Evolutionary conservation across 2,329 filamentous ascomycete species (phyloP), one percentile per base, ranked within the genome.

Genomic region (Fusarium anthophilum): DNA sequence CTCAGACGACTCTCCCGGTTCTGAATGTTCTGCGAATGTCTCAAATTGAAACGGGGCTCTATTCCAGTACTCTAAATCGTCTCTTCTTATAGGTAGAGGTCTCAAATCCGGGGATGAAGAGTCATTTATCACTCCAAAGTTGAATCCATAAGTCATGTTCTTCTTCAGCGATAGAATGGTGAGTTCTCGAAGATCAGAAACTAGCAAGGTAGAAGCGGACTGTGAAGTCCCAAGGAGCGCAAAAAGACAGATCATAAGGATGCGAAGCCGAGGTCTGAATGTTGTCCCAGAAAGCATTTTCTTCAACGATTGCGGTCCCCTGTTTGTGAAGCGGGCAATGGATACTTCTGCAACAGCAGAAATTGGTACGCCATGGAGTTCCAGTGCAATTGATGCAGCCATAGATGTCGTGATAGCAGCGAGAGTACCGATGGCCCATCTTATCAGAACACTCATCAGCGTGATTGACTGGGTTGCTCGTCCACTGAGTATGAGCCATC

Each of bases 161-260:
- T 41, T n/a, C 13, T 9, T n/a, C 0, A 41, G 4, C 20, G 39
- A 22, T 41, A n/a, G 18, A 20, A n/a, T 41, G 39, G 3, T n/a
- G 8, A 41, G 4, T 41, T n/a, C 13, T 41, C 6, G 13, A 15
- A 41, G 20, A 41, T 41, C 39, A 6, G 39, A 14, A 6, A 41
- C 20, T 8, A 41, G 39, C 6, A 22, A 12, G 2, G 39, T 41
- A 9, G 39, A 41, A n/a, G 39, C 1, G 11, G n/a, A 41, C 12
- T 41, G 39, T 6, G 39, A 41, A 22, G 39, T 20, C 2, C 2
- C 2, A 0, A 41, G 5, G 4, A 41, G 39, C 2, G 8, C 12
- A 22, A n/a, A 41, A 6, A 41, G 39, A 7, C 20, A n/a, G 39
- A 41, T 15, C 20, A 41, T n/a, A 5, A n/a, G 13, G 11, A 10